phyloP scores from a whole-genome alignment of 73 alveolate genomes.

The Loxodes magnus region DNA sequence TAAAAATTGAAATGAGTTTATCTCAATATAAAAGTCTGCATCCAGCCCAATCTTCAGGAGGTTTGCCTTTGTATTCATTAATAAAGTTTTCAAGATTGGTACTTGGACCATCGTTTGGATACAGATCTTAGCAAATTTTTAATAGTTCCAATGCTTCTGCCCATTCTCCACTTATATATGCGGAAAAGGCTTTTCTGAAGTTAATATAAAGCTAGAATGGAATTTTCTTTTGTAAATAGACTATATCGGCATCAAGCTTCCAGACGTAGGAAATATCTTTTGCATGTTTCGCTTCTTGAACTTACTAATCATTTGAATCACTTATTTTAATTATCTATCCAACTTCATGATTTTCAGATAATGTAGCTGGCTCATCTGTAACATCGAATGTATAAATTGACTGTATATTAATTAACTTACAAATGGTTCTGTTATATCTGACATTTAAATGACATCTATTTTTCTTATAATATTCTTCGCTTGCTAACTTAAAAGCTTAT shows the following conservation, averaged over 20 bases:
- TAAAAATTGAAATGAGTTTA: no score
- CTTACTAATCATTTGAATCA: constrained; percentile 35
- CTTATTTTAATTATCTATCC: constrained; percentile 46
- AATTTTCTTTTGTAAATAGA: constrained; percentile 38
- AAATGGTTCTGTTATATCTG: constrained; percentile 29
- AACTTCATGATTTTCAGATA: constrained; percentile 49
- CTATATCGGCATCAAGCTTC: constrained; percentile 49
- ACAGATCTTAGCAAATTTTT: neutral
- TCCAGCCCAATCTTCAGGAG: constrained; percentile 18
- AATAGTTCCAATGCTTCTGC: constrained; percentile 29
- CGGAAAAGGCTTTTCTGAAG: constrained; percentile 44
- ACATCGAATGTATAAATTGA: constrained; percentile 50
- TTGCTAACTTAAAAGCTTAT: constrained; percentile 35
- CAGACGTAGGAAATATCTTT: constrained; percentile 62
- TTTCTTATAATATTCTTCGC: constrained; percentile 51
- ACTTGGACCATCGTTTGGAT: constrained; percentile 8
- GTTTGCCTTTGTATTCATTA: constrained; percentile 3
- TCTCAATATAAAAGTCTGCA: neutral
- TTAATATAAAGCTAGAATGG: constrained; percentile 35
- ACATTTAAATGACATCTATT: constrained; percentile 47
- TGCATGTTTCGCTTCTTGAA: constrained; percentile 45
- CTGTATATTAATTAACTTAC: no score
- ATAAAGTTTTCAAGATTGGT: neutral
- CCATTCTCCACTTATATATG: constrained; percentile 59
- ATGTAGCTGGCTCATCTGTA: constrained; percentile 12